Percentiles rank a stretch among this genome's conserved stretches.
Conservation (phyloP, 768 basidiomycete species). For the Lactifluus rugatus region DNA sequence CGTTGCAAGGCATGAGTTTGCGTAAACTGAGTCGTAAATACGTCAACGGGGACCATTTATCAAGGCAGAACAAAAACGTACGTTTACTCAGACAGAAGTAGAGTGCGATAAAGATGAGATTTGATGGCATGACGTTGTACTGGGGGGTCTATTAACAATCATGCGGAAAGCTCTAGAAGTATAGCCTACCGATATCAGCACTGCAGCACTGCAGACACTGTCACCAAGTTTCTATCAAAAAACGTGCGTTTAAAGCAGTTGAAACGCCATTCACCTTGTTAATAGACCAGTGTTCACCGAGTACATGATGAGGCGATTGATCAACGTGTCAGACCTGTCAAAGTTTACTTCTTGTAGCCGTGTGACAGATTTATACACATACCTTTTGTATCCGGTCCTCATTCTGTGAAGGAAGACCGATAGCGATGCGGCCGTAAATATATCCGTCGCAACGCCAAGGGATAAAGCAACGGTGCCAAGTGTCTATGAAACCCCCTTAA, state of each 20-base stretch:
- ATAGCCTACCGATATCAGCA: conserved; percentile 44
- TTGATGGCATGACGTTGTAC: conserved; percentile 46
- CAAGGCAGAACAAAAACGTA: not conserved
- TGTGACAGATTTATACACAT: conserved; percentile 8
- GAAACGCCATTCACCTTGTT: conserved; percentile 37
- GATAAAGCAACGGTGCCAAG: conserved; percentile 41
- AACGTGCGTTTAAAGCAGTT: not conserved
- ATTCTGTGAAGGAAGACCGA: conserved; percentile 46
- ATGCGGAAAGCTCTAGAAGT: not conserved
- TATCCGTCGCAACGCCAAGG: conserved; percentile 42
- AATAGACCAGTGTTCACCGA: conserved; percentile 53
- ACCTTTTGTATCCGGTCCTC: conserved; percentile 41
- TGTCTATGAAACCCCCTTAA: conserved; percentile 25
- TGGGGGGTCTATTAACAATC: conserved; percentile 22
- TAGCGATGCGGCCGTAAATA: conserved; percentile 41
- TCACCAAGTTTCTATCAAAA: not conserved
- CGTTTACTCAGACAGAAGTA: conserved; percentile 59
- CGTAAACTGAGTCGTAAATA: conserved; percentile 11
- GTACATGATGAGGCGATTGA: conserved; percentile 47
- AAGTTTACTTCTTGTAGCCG: not conserved
- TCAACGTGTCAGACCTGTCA: conserved; percentile 46
- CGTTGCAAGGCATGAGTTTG: conserved; percentile 20
- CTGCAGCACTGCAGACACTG: conserved; percentile 40
- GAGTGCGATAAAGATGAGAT: conserved; percentile 49
- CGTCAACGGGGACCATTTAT: not conserved